Conservation (phyloP, 73 alveolate species). For the Tetrahymena borealis region DNA sequence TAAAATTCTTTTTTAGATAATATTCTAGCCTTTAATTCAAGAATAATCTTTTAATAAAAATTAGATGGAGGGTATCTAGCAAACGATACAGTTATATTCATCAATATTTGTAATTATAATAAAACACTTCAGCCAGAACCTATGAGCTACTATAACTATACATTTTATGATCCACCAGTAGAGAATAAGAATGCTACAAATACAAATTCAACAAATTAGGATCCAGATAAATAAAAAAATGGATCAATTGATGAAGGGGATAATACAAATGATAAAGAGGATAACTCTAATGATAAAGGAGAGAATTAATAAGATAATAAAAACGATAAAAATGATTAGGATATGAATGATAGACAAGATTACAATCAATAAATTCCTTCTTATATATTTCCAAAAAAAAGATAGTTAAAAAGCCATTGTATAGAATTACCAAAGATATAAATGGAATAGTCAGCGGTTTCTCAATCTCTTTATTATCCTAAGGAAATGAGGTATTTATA, state of each 20-base stretch:
- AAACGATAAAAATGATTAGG: background rate
- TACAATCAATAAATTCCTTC: background rate
- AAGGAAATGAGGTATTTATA: background rate
- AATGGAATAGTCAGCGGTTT: background rate
- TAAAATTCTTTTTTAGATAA: no score
- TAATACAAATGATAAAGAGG: background rate
- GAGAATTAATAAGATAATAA: background rate
- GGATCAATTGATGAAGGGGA: background rate
- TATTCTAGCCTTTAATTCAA: no score
- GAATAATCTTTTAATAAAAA: no score
- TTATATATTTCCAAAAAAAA: background rate
- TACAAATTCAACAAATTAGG: background rate
- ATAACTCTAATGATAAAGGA: background rate
- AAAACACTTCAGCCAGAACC: background rate
- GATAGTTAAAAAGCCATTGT: background rate
- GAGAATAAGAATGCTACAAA: background rate
- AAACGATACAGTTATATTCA: background rate
- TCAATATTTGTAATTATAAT: background rate
- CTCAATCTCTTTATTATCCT: background rate
- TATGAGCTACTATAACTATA: background rate
- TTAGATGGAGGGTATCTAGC: background rate
- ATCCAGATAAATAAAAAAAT: background rate
- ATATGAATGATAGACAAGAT: background rate
- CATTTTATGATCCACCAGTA: background rate
- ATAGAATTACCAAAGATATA: background rate